Evolutionary conservation across 495 filamentous ascomycete species (phyloP), one percentile per base, ranked within the genome.

Genomic region (Neohortaea acidophila): DNA sequence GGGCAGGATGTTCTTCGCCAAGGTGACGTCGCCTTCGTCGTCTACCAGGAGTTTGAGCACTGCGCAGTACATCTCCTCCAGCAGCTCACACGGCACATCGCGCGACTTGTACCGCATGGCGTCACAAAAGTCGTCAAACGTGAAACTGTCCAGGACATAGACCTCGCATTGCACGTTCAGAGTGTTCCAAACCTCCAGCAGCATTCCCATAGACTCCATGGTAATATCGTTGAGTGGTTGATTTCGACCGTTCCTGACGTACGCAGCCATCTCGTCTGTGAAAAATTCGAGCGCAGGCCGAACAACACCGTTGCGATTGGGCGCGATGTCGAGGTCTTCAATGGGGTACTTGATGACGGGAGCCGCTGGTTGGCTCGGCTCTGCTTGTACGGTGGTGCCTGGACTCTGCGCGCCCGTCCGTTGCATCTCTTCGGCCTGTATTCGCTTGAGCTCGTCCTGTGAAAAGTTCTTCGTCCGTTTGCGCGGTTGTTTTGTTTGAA

Each of bases 161-260:
- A 94, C 77, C 52, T 93, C 81, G 49, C 84, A 91, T 52, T 91
- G 94, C 22, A 96, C 87, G 51, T 93, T 96, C 18, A 97, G 67
- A 4, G 86, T 94, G 44, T 92, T 80, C 91, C 91, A 97, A 0
- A 78, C 83, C 57, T 93, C 85, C 20, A 94, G 61, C 8, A 94
- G 62, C 10, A 70, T 66, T 1, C 84, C 84, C 8, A 91, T 73
- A 2, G 82, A 83, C 50, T 79, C 72, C 70, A 84, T 83, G 12
- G 70, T 59, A 38, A 94, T 72, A 47, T 36, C 56, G 37, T 38
- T 63, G 22, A 45, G 38, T 2, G 19, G 2, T 49, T 3, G 66
- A 66, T 4, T 63, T 2, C 47, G 42, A 20, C 36, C 29, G n/a
- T 55, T 50, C 5, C 64, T 45, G 34, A 65, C 50, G 36, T 63